Evolutionary conservation across 305 asterid genomes (phyloP).

Genomic region (Fraxinus sp.): DNA sequence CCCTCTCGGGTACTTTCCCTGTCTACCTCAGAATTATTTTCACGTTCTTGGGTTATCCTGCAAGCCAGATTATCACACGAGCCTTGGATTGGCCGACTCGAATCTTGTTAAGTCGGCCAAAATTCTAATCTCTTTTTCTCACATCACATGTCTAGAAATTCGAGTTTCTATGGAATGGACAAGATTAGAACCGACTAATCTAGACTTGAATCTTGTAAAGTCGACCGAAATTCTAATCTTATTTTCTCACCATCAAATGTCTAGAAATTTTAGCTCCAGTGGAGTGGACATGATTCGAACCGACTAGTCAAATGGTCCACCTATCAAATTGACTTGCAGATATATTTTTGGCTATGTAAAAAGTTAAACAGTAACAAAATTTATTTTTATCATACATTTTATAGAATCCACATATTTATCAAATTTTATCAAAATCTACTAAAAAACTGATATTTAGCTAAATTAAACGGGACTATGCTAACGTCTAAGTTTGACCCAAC

Average conservation of each 20-base stretch:
- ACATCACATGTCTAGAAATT: neutral
- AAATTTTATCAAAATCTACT: too few relatives aligned
- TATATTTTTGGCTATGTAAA: too few relatives aligned
- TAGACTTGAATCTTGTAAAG: neutral
- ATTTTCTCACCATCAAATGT: neutral
- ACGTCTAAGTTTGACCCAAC: neutral
- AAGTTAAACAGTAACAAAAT: too few relatives aligned
- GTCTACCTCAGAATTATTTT: neutral
- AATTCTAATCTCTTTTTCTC: neutral
- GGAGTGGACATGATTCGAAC: neutral
- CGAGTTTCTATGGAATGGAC: too few relatives aligned
- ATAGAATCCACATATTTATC: neutral
- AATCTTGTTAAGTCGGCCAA: neutral
- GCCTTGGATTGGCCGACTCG: neutral
- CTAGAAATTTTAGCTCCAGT: neutral
- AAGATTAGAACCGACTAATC: neutral
- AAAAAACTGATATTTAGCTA: too few relatives aligned
- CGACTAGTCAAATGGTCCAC: neutral
- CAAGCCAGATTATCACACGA: neutral
- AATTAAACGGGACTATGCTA: neutral
- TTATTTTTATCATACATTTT: neutral
- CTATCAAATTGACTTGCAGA: neutral
- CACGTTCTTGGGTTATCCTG: neutral
- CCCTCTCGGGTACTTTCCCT: constrained; percentile 12
- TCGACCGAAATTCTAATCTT: too few relatives aligned